Percentiles rank a stretch among this genome's conserved stretches.
phyloP scores from a whole-genome alignment of 192 early-diverging fungal species.

The Phycomyces blakesleeanus region DNA sequence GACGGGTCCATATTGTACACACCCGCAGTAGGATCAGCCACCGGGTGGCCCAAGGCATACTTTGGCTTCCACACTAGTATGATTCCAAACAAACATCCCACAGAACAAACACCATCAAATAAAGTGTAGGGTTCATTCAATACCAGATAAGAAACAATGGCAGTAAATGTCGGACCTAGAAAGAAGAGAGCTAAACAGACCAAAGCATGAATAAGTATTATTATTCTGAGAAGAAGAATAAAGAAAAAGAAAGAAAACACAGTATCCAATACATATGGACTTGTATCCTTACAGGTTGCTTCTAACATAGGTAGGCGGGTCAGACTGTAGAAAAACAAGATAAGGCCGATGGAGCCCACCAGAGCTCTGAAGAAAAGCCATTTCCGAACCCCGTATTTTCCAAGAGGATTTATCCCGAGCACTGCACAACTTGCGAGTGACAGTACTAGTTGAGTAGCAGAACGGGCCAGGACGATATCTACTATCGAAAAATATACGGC shows the following conservation, averaged over 20 bases:
- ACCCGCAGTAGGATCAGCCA: not conserved
- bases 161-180: conserved; percentile 67
- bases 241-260: not conserved
- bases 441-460: conserved; percentile 56
- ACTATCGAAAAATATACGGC: conserved; percentile 51
- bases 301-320: conserved; percentile 63
- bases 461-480: conserved; percentile 68
- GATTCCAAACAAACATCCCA: conserved; percentile 57
- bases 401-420: conserved; percentile 49
- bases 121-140: conserved; percentile 59
- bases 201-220: not conserved
- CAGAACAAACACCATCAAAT: conserved; percentile 50
- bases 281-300: conserved; percentile 46
- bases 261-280: too few species aligned
- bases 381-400: conserved; percentile 42
- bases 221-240: not conserved
- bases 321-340: conserved; percentile 65
- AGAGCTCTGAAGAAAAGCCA: conserved; percentile 60
- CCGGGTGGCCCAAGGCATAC: not conserved
- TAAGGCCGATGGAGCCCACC: conserved; percentile 59
- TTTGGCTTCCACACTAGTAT: conserved; percentile 53
- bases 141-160: conserved; percentile 51
- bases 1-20: not conserved
- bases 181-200: conserved; percentile 56
- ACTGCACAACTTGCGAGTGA: conserved; percentile 50